Conservation (phyloP, 2,329 filamentous ascomycete species). For the Ophiostoma sp. region DNA sequence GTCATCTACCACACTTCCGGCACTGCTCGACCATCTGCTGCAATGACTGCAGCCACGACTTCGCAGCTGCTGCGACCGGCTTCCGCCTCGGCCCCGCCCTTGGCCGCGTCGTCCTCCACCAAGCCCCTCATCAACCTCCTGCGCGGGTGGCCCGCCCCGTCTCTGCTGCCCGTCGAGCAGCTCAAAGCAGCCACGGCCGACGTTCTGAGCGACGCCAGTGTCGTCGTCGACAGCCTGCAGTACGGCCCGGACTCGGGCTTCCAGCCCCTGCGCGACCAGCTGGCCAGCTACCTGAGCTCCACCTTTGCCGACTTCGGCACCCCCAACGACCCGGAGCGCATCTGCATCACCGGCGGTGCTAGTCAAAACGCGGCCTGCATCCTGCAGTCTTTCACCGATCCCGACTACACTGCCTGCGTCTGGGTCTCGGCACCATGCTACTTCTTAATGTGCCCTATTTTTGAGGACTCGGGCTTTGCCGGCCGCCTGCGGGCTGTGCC, state of each 20-base stretch:
- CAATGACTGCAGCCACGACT: background rate
- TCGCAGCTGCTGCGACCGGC: background rate
- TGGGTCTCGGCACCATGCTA: constrained; percentile 83
- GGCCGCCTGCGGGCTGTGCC: constrained; percentile 62
- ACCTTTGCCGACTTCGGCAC: constrained; percentile 46
- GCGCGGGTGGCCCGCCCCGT: constrained; percentile 60
- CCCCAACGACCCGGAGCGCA: constrained; percentile 47
- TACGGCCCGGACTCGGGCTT: constrained; percentile 78
- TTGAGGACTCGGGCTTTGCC: constrained; percentile 72
- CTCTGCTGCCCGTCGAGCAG: constrained; percentile 59
- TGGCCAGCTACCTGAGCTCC: constrained; percentile 63
- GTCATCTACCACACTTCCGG: background rate
- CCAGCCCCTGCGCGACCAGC: constrained; percentile 58
- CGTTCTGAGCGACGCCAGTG: constrained; percentile 51
- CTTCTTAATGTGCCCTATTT: constrained; percentile 77
- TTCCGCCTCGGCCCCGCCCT: constrained; percentile 6
- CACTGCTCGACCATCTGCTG: too few species aligned
- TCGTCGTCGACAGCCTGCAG: constrained; percentile 60
- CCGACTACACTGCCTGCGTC: constrained; percentile 63
- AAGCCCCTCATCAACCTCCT: constrained; percentile 47
- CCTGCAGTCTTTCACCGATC: constrained; percentile 75
- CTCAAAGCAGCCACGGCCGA: constrained; percentile 56
- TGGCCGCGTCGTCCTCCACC: background rate
- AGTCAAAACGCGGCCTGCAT: constrained; percentile 75
- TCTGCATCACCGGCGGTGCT: constrained; percentile 80